phyloP scores from a whole-genome alignment of 768 basidiomycete genomes.

The Tulasnella sp. region DNA sequence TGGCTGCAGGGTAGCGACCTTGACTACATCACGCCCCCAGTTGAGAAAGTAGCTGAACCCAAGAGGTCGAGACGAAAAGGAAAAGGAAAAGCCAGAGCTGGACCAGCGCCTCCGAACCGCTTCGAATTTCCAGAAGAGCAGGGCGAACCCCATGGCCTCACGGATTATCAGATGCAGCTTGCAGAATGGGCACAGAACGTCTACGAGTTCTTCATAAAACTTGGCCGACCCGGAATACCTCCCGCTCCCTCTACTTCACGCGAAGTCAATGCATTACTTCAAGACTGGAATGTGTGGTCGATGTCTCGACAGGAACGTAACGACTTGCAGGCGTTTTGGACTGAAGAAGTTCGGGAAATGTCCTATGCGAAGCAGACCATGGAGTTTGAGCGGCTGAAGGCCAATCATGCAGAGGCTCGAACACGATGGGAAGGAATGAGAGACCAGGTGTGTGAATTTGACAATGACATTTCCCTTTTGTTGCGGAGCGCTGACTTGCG shows the following conservation, averaged over 20 bases:
- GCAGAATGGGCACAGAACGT: background rate
- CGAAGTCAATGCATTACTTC: conserved; percentile 30
- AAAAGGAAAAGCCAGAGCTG: background rate
- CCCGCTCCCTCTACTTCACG: conserved; percentile 30
- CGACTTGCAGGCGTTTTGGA: conserved; percentile 38
- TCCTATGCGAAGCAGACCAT: conserved; percentile 26
- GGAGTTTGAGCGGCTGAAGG: conserved; percentile 36
- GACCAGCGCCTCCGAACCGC: background rate
- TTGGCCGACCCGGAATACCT: conserved; percentile 33
- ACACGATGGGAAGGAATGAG: conserved; percentile 31
- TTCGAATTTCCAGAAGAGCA: background rate
- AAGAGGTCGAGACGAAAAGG: background rate
- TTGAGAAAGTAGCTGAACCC: background rate
- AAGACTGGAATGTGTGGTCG: conserved; percentile 37
- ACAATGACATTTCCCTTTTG: background rate
- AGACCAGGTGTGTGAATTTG: conserved; percentile 37
- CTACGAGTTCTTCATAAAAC: background rate
- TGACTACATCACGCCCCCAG: conserved; percentile 26
- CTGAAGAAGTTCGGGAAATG: conserved; percentile 29
- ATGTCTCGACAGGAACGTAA: conserved; percentile 42
- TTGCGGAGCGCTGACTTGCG: background rate
- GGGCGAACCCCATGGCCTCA: background rate
- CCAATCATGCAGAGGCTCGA: conserved; percentile 33
- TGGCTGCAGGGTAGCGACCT: conserved; percentile 42
- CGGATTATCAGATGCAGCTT: background rate